Evolutionary conservation across 164 flowering plant species (phyloP).

Genomic region (Dillenia turbinata): DNA sequence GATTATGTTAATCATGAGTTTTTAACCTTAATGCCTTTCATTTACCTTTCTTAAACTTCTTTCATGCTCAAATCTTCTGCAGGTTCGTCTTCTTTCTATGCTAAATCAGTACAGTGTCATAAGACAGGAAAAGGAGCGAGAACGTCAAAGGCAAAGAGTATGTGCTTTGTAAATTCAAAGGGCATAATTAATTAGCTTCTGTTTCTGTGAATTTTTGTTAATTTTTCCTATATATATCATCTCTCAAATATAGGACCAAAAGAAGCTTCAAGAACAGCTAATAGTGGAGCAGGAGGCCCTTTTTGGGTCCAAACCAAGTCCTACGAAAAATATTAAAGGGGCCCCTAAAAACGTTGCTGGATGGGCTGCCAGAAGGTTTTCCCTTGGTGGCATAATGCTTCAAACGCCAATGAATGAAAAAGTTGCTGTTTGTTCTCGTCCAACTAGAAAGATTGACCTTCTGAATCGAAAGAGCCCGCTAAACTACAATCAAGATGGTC

Average conservation of each 20-base stretch:
- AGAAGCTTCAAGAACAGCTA: constrained; percentile 66
- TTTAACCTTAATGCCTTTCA: too few relatives aligned
- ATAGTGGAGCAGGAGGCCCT: constrained; percentile 73
- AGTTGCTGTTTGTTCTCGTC: constrained; percentile 5
- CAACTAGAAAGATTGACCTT: constrained; percentile 8
- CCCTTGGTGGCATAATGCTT: constrained; percentile 35
- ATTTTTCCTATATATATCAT: background rate
- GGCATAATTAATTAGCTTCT: too few relatives aligned
- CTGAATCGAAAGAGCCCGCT: constrained; percentile 6
- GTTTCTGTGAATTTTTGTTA: too few relatives aligned
- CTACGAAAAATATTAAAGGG: constrained; percentile 38
- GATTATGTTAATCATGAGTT: too few relatives aligned
- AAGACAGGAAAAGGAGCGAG: constrained; percentile 39
- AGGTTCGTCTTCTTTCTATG: constrained; percentile 34
- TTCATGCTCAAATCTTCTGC: background rate
- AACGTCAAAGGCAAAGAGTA: constrained; percentile 35
- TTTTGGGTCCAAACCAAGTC: constrained; percentile 66
- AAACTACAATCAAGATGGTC: background rate
- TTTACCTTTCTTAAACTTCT: too few relatives aligned
- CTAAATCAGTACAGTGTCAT: constrained; percentile 30
- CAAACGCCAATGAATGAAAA: constrained; percentile 31
- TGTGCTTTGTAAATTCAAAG: background rate
- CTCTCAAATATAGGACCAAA: constrained; percentile 32
- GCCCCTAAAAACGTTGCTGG: constrained; percentile 23
- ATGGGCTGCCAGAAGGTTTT: constrained; percentile 25